phyloP scores from a whole-genome alignment of 306 rosid genomes.

The Albizia julibrissin region DNA sequence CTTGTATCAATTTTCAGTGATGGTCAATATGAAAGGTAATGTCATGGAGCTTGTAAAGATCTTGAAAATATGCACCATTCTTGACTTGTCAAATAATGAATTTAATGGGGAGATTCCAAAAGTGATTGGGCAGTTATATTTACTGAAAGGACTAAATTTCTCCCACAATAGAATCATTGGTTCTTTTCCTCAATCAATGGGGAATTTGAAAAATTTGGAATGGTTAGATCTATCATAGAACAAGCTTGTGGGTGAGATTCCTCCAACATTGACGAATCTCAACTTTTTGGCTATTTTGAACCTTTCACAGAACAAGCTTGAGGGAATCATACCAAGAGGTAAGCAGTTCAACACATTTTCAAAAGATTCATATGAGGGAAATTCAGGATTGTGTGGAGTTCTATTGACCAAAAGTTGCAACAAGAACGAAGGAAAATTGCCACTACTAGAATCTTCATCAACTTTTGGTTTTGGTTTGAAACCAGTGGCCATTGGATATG shows the following conservation, averaged over 20 bases:
- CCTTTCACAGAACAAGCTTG: background rate
- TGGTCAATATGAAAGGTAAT: conserved; percentile 17
- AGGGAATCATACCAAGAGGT: background rate
- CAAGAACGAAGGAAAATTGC: background rate
- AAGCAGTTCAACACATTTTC: background rate
- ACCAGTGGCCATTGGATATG: background rate
- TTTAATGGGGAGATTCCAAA: conserved; percentile 3
- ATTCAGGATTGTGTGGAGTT: background rate
- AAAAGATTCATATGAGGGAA: background rate
- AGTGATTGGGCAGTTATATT: background rate
- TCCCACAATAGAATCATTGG: background rate
- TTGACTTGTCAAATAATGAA: conserved; percentile 25
- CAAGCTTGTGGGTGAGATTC: conserved; percentile 11
- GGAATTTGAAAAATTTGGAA: conserved; percentile 22
- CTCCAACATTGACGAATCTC: conserved; percentile 8
- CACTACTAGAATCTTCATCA: background rate
- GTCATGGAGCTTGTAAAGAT: background rate
- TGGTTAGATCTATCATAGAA: background rate
- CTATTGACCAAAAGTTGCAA: background rate
- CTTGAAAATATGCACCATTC: background rate
- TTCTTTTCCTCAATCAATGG: background rate
- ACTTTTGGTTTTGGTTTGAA: background rate
- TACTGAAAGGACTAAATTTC: background rate
- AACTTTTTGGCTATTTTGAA: background rate
- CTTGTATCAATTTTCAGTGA: background rate